Percentiles rank a stretch among this genome's conserved stretches.
Conservation (phyloP, 208 protist species). For the Angomonas ambiguus region DNA sequence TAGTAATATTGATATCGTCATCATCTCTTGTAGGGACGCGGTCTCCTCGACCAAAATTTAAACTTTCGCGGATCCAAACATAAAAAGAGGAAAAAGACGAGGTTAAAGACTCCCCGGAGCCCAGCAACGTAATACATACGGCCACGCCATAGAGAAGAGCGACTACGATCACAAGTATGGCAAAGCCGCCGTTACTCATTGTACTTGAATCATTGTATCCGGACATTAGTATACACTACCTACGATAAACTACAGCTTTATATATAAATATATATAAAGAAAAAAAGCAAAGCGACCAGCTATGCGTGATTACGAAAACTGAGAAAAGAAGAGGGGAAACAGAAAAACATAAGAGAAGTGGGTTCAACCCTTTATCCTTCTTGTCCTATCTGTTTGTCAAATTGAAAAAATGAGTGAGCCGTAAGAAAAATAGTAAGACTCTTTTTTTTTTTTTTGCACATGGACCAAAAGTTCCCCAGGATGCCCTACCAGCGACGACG, state of each 20-base stretch:
- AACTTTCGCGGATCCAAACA: background rate
- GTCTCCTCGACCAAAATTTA: background rate
- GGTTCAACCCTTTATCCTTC: too few relatives aligned
- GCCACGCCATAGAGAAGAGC: background rate
- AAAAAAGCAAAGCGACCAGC: background rate
- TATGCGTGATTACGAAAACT: background rate
- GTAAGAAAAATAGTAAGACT: background rate
- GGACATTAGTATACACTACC: too few relatives aligned
- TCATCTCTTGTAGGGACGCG: too few relatives aligned
- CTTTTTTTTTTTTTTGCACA: conserved; percentile 5
- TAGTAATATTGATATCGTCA: too few relatives aligned
- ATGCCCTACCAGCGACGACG: too few relatives aligned
- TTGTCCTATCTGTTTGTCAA: too few relatives aligned
- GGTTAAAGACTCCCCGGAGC: background rate
- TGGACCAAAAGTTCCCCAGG: too few relatives aligned
- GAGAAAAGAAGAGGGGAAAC: background rate
- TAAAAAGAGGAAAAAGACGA: background rate
- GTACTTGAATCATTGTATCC: too few relatives aligned
- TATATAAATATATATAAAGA: conserved; percentile 1
- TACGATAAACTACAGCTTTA: background rate
- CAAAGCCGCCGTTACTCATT: background rate
- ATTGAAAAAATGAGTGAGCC: too few relatives aligned
- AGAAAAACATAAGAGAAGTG: too few relatives aligned
- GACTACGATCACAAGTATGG: background rate
- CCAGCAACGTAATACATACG: background rate